Conservation (phyloP, 2,329 filamentous ascomycete species). For the Alternaria rosae region DNA sequence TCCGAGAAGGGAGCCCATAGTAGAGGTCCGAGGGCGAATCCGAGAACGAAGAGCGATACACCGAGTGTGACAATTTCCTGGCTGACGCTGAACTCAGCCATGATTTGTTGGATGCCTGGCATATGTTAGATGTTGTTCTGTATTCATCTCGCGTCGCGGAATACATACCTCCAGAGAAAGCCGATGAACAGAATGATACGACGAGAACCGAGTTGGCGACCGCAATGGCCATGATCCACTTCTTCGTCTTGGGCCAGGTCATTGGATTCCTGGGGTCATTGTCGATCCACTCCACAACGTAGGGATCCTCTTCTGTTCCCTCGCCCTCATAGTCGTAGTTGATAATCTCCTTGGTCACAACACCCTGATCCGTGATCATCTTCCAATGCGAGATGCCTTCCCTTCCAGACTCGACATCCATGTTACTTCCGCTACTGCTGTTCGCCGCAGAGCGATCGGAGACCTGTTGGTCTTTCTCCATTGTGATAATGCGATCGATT, state of each 20-base stretch:
- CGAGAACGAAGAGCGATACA: conserved; percentile 54
- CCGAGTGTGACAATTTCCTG: conserved; percentile 53
- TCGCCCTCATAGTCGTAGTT: conserved; percentile 53
- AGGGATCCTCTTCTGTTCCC: conserved; percentile 56
- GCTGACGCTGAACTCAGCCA: conserved; percentile 49
- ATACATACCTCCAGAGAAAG: conserved; percentile 48
- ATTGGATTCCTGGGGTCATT: conserved; percentile 57
- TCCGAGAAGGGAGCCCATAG: conserved; percentile 66
- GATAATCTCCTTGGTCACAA: conserved; percentile 46
- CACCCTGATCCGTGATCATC: conserved; percentile 48
- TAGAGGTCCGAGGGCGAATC: conserved; percentile 52
- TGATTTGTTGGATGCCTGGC: conserved; percentile 48
- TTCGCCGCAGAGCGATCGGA: conserved; percentile 12
- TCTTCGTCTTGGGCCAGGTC: conserved; percentile 48
- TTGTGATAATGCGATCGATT: conserved; percentile 7
- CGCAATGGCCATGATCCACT: conserved; percentile 52
- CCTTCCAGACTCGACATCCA: conserved; percentile 45
- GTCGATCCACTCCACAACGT: conserved; percentile 56
- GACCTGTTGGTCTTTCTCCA: conserved; percentile 29
- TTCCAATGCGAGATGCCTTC: conserved; percentile 47
- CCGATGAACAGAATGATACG: conserved; percentile 54
- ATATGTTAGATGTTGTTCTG: neutral
- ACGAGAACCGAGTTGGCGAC: conserved; percentile 54
- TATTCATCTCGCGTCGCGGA: neutral
- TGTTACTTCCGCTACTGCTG: conserved; percentile 9